Base-by-base conservation (phyloP, 202 grass and related monocot genomes). In the Zoysia matrella region DNA sequence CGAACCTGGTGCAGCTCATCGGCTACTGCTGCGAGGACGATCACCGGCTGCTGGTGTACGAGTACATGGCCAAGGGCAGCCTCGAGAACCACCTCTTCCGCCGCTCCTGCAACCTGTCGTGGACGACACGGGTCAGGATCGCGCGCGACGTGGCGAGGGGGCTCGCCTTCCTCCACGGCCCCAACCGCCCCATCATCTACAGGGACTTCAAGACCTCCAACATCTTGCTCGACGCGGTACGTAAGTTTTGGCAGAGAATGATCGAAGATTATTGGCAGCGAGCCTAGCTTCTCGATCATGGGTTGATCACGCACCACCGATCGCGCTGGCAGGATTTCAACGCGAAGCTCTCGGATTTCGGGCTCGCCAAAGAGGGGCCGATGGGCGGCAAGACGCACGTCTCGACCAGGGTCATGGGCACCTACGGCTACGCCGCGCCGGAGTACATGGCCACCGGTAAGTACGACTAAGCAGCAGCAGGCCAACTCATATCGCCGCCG, bases 141-240 rank as follows among this genome's bases (percentile, higher is more conserved):
- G 93, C 86, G 1, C 66, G 88, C 4, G 86, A 87, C 76, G 90
- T 88, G 9, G 90, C 93, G 2, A 75, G 85, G 79, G 93, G 93
- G 0, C 86, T 95, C 18, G 80, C 93, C 2, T 95, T 90, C 87
- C 90, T 95, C 60, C 93, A 95, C 60, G 90, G 87, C 1, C 79
- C 83, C 8, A 69, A 83, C 52, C 79, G 82, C 0, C 93, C 90
- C 47, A 65, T 95, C 71, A 95, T 95, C 72, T 95, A 92, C 86
- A 79, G 93, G 1, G 93, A 95, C 58, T 90, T 95, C 88, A 95
- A 95, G 84, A 89, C 90, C 80, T 95, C 93, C 41, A 92, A 92
- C 89, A 90, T 95, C 80, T 67, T 95, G 47, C 93, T 95, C 52
- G 90, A 90, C 82, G 73, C 42, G 51, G 92, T 91, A 46, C 8